Conservation (phyloP, 2,329 filamentous ascomycete species). For the Xylaria sp. region DNA sequence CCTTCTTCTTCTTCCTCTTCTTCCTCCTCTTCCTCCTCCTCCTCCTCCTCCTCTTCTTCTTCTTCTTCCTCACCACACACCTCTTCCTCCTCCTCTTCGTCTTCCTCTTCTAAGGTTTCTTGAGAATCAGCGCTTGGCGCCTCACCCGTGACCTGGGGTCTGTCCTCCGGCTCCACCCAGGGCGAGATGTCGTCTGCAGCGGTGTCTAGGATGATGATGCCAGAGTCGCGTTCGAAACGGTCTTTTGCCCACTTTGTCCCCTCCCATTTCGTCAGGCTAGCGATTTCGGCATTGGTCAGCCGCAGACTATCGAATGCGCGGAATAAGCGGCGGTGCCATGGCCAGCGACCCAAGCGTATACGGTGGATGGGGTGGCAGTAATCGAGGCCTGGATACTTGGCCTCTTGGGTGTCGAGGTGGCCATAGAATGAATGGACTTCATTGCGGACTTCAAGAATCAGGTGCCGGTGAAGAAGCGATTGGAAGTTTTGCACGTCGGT, state of each 20-base stretch:
- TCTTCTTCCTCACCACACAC: background rate
- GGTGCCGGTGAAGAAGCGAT: constrained; percentile 69
- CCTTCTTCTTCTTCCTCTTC: constrained; percentile 5
- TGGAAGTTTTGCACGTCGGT: constrained; percentile 75
- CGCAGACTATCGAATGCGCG: constrained; percentile 73
- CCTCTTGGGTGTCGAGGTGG: constrained; percentile 78
- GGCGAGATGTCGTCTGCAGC: constrained; percentile 70
- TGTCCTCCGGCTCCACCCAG: constrained; percentile 59
- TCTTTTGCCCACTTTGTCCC: constrained; percentile 84
- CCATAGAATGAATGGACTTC: constrained; percentile 82
- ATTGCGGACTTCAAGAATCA: constrained; percentile 78
- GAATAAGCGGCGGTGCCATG: constrained; percentile 78
- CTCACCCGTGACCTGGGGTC: constrained; percentile 30
- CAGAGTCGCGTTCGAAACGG: constrained; percentile 77
- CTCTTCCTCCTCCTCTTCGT: constrained; percentile 1
- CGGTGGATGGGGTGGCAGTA: constrained; percentile 76
- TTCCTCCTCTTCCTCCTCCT: constrained; percentile 5
- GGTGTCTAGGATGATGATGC: constrained; percentile 71
- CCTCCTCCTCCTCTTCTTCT: constrained; percentile 1
- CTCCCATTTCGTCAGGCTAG: constrained; percentile 78
- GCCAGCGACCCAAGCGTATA: constrained; percentile 77
- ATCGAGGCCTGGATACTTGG: constrained; percentile 81
- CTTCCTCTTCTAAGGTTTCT: constrained; percentile 41
- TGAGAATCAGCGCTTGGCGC: constrained; percentile 39
- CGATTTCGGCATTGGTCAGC: constrained; percentile 73